Evolutionary conservation across 2,329 filamentous ascomycete genomes (phyloP).

Genomic region (Alternaria conjuncta): DNA sequence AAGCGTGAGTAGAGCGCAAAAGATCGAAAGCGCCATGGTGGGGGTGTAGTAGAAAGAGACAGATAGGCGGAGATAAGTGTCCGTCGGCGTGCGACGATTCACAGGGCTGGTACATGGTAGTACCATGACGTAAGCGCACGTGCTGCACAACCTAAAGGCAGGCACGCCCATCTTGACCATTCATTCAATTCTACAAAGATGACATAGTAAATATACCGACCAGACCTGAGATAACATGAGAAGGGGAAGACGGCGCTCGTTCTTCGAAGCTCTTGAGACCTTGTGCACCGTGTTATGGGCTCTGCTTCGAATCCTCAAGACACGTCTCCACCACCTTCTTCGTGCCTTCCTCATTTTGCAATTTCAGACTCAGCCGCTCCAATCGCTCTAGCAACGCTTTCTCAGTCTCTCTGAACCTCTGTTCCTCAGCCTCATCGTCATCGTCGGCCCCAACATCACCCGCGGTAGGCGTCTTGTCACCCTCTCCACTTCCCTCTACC

Average conservation of each 20-base stretch:
- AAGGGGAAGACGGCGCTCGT: too few species aligned
- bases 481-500: conserved; percentile 14
- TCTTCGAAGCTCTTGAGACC: neutral
- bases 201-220: neutral
- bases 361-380: conserved; percentile 37
- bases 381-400: conserved; percentile 35
- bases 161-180: neutral
- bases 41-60: too few species aligned
- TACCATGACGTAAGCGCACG: too few species aligned
- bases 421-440: conserved; percentile 42
- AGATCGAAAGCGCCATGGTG: too few species aligned
- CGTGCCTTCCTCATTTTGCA: conserved; percentile 19
- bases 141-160: too few species aligned
- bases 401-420: conserved; percentile 34
- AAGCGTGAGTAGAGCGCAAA: too few species aligned
- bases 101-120: too few species aligned
- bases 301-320: neutral
- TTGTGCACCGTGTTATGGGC: neutral
- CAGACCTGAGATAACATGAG: too few species aligned
- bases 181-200: neutral
- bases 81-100: too few species aligned
- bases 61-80: too few species aligned
- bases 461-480: conserved; percentile 42
- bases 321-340: neutral
- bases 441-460: conserved; percentile 19